phyloP scores from a whole-genome alignment of 2,329 filamentous ascomycete species.

The Hypoxylon sp. region DNA sequence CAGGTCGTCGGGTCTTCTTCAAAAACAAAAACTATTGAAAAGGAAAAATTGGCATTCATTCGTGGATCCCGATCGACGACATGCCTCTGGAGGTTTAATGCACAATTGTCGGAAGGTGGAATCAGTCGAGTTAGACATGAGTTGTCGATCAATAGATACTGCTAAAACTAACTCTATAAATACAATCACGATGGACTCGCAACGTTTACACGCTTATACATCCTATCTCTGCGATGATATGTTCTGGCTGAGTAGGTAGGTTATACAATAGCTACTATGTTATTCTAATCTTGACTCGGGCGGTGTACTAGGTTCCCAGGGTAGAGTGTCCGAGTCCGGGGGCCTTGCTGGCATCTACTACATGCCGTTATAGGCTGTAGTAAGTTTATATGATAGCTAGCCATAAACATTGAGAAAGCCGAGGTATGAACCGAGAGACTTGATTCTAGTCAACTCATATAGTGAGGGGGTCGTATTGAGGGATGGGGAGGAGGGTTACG shows the following conservation, averaged over 20 bases:
- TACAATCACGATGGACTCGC: slow-evolving; percentile 8
- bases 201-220: neutral
- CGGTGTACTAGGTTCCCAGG: neutral
- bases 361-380: neutral
- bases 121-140: slow-evolving; percentile 14
- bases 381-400: neutral
- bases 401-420: neutral
- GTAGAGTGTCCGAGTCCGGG: neutral
- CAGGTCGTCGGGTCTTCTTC: slow-evolving; percentile 25
- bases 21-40: slow-evolving; percentile 15
- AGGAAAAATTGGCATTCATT: slow-evolving; percentile 19
- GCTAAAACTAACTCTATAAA: slow-evolving; percentile 24
- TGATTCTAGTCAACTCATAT: neutral
- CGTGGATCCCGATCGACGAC: slow-evolving; percentile 23
- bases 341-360: neutral
- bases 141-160: slow-evolving; percentile 19
- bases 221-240: neutral
- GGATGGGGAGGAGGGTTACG: neutral
- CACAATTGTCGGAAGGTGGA: slow-evolving; percentile 15
- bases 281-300: neutral
- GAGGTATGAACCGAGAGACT: neutral
- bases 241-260: neutral
- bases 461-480: neutral
- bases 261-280: neutral
- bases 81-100: slow-evolving; percentile 31